These are phyloP conservation scores for Cytospora leucostoma DNA, from an alignment of 2,329 filamentous ascomycete species.

Conservation along the genomic window DNA sequence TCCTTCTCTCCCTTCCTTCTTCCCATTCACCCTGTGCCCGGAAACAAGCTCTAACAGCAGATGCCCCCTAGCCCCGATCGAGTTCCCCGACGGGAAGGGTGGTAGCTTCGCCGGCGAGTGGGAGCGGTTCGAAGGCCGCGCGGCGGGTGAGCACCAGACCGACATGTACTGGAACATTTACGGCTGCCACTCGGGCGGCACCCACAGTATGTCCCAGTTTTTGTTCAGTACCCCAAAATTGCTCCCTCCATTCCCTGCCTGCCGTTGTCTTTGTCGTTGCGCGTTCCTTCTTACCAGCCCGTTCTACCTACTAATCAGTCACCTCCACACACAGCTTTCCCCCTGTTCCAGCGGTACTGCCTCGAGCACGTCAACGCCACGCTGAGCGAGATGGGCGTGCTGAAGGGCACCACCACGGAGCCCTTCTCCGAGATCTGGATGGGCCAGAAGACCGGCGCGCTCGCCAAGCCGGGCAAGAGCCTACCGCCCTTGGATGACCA, in stretches of 20 bases:
- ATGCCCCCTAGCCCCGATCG: background rate
- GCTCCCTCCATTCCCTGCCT: background rate
- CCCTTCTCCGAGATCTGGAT: background rate
- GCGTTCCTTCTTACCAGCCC: background rate
- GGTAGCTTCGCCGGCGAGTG: background rate
- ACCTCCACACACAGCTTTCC: background rate
- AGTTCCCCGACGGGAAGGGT: background rate
- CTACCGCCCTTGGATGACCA: background rate
- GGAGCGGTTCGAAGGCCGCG: background rate
- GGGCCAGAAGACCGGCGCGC: background rate
- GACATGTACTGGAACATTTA: background rate
- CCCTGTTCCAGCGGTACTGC: background rate
- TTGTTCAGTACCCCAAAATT: background rate
- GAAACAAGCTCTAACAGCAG: background rate
- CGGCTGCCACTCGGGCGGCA: background rate
- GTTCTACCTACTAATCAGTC: too few relatives aligned
- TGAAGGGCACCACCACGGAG: background rate
- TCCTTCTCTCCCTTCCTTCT: background rate
- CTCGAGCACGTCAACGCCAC: background rate
- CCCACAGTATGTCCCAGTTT: background rate
- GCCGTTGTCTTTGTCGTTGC: background rate
- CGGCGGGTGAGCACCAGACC: background rate
- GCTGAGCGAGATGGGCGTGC: background rate
- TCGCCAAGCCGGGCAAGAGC: background rate
- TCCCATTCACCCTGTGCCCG: background rate